phyloP scores from a whole-genome alignment of 1,139 yeast genomes.

The Taphrina wiesneri region DNA sequence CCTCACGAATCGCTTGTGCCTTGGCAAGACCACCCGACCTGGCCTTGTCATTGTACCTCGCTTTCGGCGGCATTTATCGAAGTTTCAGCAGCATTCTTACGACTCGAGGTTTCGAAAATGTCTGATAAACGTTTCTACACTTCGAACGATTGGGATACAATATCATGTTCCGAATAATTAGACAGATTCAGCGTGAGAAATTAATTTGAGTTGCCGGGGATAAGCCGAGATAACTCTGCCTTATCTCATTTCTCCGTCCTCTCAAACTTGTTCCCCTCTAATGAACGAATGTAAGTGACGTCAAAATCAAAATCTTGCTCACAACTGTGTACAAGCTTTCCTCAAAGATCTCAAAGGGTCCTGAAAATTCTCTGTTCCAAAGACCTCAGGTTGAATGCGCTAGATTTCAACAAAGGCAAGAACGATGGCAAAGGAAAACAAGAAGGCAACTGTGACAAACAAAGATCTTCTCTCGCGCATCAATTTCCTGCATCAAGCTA shows the following conservation, averaged over 20 bases:
- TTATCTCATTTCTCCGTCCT: background rate
- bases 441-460: background rate
- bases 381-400: too few relatives aligned
- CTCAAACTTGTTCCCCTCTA: background rate
- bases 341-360: background rate
- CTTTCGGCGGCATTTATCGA: constrained; percentile 21
- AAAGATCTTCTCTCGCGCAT: constrained; percentile 10
- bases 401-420: background rate
- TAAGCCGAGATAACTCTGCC: constrained; percentile 4
- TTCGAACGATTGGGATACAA: too few relatives aligned
- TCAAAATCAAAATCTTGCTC: background rate
- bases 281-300: background rate
- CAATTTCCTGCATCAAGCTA: constrained; percentile 18
- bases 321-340: background rate
- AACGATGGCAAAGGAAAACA: background rate
- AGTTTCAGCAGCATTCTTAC: background rate
- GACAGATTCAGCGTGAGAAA: background rate
- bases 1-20: constrained; percentile 67
- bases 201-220: background rate
- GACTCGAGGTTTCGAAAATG: background rate
- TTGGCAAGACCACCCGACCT: constrained; percentile 81
- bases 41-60: constrained; percentile 78
- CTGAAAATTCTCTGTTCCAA: too few relatives aligned
- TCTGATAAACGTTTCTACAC: too few relatives aligned
- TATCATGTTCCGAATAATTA: too few relatives aligned